These are phyloP conservation scores for Ceratobasidium sp. DNA, from an alignment of 1,284 basidiomycete species.

Conservation along the genomic window DNA sequence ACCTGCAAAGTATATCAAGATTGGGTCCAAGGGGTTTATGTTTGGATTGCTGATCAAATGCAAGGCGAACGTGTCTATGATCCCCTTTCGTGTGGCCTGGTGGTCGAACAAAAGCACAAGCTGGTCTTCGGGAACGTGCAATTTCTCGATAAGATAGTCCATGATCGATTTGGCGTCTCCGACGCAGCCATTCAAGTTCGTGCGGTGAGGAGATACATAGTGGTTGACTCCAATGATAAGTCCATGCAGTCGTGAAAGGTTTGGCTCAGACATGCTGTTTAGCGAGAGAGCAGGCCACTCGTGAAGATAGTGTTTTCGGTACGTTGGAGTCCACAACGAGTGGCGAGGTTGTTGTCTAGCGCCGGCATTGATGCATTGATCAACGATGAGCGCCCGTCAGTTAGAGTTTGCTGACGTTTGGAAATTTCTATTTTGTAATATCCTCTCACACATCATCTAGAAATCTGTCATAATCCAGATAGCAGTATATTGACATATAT, in stretches of 20 bases:
- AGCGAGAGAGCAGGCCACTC: background rate
- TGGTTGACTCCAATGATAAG: slow-evolving; percentile 31
- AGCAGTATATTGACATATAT: no score
- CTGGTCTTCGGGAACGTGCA: background rate
- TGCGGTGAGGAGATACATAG: background rate
- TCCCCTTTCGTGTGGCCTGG: slow-evolving; percentile 17
- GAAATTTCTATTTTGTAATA: no score
- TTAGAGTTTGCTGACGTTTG: no score
- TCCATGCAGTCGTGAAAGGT: slow-evolving; percentile 14
- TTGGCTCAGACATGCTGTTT: background rate
- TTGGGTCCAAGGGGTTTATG: slow-evolving; percentile 17
- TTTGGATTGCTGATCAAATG: slow-evolving; percentile 25
- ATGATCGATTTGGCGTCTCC: slow-evolving; percentile 3
- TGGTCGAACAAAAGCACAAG: slow-evolving; percentile 3
- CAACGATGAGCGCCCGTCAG: no score
- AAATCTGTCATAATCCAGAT: no score
- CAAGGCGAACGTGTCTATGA: background rate
- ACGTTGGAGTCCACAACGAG: no score
- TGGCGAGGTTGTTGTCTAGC: no score
- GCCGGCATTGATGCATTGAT: no score
- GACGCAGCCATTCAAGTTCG: slow-evolving; percentile 6
- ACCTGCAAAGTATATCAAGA: slow-evolving; percentile 37
- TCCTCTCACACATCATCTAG: no score
- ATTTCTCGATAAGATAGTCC: slow-evolving; percentile 6
- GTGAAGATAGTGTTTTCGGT: no score